A percentile compares a stretch with the other conserved stretches of the same genome.
Conservation (phyloP, 345 rosid species). For the Triadica sebifera region DNA sequence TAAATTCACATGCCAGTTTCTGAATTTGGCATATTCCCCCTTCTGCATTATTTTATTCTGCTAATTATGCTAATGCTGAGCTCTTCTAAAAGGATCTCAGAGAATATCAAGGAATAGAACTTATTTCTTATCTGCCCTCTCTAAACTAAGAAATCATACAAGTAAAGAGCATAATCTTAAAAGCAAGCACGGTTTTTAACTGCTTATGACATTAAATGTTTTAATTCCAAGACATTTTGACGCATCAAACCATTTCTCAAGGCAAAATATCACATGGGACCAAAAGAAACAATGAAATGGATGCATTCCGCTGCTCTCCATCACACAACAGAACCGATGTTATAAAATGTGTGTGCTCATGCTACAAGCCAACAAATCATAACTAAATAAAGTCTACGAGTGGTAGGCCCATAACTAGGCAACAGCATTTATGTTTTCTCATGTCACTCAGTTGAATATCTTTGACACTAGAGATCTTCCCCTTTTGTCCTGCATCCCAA, state of each 20-base stretch:
- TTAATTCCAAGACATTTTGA: not conserved
- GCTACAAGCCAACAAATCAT: not conserved
- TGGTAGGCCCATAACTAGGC: not conserved
- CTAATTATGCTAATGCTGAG: not conserved
- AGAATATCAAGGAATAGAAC: not conserved
- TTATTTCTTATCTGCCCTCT: not conserved
- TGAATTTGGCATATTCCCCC: not conserved
- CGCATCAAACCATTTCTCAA: not conserved
- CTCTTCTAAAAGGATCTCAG: not conserved
- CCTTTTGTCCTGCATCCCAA: too few species aligned
- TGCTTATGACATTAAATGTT: not conserved
- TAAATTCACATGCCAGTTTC: not conserved
- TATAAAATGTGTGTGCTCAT: not conserved
- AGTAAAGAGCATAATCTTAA: not conserved
- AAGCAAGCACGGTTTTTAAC: not conserved
- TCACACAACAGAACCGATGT: not conserved
- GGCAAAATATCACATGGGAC: not conserved
- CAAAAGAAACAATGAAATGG: not conserved
- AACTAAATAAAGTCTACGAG: not conserved
- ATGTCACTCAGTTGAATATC: not conserved
- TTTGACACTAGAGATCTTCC: not conserved
- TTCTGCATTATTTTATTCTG: not conserved
- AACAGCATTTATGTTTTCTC: not conserved
- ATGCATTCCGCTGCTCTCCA: not conserved
- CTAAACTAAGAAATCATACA: not conserved